Evolutionary conservation across 257 asterid species (phyloP).

Genomic region (Solanum tarijense): DNA sequence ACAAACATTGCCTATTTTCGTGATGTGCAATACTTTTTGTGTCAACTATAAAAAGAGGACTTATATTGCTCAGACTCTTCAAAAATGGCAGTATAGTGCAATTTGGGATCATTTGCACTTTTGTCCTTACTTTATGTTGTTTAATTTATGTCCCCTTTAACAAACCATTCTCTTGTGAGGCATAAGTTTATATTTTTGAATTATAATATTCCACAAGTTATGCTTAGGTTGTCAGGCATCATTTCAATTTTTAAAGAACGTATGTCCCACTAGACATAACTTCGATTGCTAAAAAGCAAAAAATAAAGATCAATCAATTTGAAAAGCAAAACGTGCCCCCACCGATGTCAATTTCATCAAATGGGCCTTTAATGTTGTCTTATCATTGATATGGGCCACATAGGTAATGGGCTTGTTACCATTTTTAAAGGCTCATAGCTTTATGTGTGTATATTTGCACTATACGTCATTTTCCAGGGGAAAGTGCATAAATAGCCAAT

Average conservation of each 20-base stretch:
- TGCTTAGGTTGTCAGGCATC: not conserved
- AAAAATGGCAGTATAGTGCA: not conserved
- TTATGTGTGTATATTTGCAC: not conserved
- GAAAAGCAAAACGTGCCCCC: not conserved
- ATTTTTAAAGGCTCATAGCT: slow-evolving; percentile 1
- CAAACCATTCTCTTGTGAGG: not conserved
- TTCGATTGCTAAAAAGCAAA: not conserved
- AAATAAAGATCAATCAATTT: not conserved
- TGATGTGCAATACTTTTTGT: not conserved
- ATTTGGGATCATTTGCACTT: not conserved
- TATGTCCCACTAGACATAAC: not conserved
- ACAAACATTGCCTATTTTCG: not conserved
- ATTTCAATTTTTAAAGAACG: not conserved
- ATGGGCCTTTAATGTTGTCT: not conserved
- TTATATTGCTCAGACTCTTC: not conserved
- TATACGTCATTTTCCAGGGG: not conserved
- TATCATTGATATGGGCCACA: not conserved
- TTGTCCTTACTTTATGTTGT: too few species aligned
- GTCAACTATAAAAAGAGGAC: not conserved
- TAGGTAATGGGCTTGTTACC: not conserved
- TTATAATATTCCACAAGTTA: too few species aligned
- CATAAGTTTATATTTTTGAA: not conserved
- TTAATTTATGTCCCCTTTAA: not conserved
- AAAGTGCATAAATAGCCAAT: not conserved
- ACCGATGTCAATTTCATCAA: not conserved